These are phyloP conservation scores for Fusarium sp. DNA, from an alignment of 2,329 filamentous ascomycete genomes.

Conservation along the genomic window DNA sequence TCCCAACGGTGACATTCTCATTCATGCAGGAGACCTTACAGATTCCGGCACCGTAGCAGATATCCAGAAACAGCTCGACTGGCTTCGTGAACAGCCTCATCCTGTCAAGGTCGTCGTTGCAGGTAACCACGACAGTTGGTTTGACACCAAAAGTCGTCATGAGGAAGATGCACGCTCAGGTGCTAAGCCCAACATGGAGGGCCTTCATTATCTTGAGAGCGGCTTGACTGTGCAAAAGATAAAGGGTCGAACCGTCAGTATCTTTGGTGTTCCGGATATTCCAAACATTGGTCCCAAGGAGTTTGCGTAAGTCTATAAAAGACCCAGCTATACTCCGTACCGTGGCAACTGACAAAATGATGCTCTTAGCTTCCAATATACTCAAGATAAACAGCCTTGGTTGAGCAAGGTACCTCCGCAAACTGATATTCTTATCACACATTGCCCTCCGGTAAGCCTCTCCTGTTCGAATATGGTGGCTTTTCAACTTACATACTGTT, in stretches of 20 bases:
- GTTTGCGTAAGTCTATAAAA: conserved; percentile 61
- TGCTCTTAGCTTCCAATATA: conserved; percentile 75
- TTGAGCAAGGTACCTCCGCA: conserved; percentile 73
- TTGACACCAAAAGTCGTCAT: conserved; percentile 72
- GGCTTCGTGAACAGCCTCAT: conserved; percentile 79
- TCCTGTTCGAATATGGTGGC: background rate
- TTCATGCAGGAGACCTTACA: conserved; percentile 89
- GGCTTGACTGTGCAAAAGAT: conserved; percentile 71
- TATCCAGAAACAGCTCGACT: conserved; percentile 86
- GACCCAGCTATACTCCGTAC: background rate
- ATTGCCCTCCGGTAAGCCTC: conserved; percentile 72
- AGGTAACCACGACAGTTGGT: conserved; percentile 90
- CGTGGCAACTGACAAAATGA: conserved; percentile 1
- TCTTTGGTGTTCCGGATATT: conserved; percentile 86
- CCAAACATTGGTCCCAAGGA: conserved; percentile 76
- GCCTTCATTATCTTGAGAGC: conserved; percentile 80
- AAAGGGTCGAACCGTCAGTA: conserved; percentile 58
- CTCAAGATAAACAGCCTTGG: conserved; percentile 74
- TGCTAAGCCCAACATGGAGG: conserved; percentile 70
- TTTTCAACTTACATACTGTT: conserved; percentile 7
- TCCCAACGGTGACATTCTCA: conserved; percentile 82
- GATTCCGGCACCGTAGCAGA: conserved; percentile 75
- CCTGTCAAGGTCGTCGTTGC: conserved; percentile 82
- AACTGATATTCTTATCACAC: conserved; percentile 83
- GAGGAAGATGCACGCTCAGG: conserved; percentile 63